These are phyloP conservation scores for Fusarium palustre DNA, from an alignment of 2,329 filamentous ascomycete genomes.

Conservation along the genomic window DNA sequence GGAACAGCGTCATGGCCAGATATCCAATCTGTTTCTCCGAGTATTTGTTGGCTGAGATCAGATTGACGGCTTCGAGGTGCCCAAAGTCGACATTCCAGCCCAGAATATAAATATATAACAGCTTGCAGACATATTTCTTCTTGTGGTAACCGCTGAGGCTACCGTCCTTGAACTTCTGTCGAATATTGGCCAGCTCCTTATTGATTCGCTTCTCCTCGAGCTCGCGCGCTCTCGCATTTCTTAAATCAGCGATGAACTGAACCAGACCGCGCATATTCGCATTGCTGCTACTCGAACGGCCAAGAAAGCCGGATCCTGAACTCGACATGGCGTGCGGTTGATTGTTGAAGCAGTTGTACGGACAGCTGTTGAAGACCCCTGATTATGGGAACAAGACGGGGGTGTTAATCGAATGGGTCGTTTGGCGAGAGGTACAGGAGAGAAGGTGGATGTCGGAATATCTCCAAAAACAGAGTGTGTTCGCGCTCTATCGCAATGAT, in stretches of 20 bases:
- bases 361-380: constrained; percentile 43
- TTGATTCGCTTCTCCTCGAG: constrained; percentile 99
- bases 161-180: constrained; percentile 97
- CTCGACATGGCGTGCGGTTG: constrained; percentile 62
- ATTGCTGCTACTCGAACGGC: constrained; percentile 73
- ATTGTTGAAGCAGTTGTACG: constrained; percentile 21
- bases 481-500: constrained; percentile 46
- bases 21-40: constrained; percentile 99
- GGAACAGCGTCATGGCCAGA: constrained; percentile 93
- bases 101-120: constrained; percentile 98
- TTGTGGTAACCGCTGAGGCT: constrained; percentile 96
- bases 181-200: constrained; percentile 98
- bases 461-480: constrained; percentile 43
- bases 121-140: constrained; percentile 99
- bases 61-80: constrained; percentile 96
- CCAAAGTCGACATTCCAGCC: constrained; percentile 99
- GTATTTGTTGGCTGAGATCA: constrained; percentile 96
- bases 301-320: constrained; percentile 70
- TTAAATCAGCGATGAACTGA: constrained; percentile 96
- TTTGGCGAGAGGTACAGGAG: constrained; percentile 20
- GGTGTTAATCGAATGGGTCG: constrained; percentile 21
- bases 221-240: constrained; percentile 94
- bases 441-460: constrained; percentile 23
- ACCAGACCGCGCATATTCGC: constrained; percentile 85
- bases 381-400: constrained; percentile 33